A percentile compares a stretch with the other conserved stretches of the same genome.
Evolutionary conservation across 495 filamentous ascomycete species (phyloP).

Genomic region (Peziza echinospora): DNA sequence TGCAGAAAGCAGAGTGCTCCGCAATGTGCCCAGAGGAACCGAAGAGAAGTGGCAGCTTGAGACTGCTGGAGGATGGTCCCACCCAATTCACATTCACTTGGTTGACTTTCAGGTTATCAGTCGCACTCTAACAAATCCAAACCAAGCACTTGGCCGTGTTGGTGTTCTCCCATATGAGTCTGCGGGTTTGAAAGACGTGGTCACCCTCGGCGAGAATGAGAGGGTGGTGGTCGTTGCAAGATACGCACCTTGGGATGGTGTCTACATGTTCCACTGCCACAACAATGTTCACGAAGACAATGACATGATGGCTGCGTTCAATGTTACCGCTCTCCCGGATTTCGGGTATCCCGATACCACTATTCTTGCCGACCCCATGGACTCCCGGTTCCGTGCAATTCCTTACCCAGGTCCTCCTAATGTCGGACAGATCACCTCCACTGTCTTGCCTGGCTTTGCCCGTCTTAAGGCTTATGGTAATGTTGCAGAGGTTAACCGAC

Average conservation of each 20-base stretch:
- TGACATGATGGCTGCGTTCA: conserved; percentile 1
- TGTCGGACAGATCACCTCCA: not conserved
- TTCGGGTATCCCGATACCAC: conserved; percentile 28
- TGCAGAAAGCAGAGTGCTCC: conserved; percentile 28
- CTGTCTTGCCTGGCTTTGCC: not conserved
- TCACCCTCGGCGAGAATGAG: conserved; percentile 23
- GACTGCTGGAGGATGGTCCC: conserved; percentile 26
- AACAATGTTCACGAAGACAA: conserved; percentile 5
- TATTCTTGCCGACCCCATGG: conserved; percentile 23
- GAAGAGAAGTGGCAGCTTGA: conserved; percentile 33
- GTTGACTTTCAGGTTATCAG: conserved; percentile 30
- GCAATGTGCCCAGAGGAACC: conserved; percentile 28
- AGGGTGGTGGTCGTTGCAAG: conserved; percentile 16
- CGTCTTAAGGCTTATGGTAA: not conserved
- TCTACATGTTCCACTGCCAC: conserved; percentile 37
- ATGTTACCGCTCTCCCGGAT: conserved; percentile 17
- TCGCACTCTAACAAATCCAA: conserved; percentile 14
- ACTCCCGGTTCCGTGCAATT: conserved; percentile 16
- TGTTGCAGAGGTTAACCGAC: not conserved
- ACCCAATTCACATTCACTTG: conserved; percentile 35
- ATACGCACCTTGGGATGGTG: conserved; percentile 33
- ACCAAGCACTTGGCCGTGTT: conserved; percentile 12
- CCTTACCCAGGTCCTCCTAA: conserved; percentile 1
- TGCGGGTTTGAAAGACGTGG: conserved; percentile 30
- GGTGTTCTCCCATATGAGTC: conserved; percentile 29